Base-by-base conservation (phyloP, 2,329 filamentous ascomycete species). In the Phyllosticta citriasiana region DNA sequence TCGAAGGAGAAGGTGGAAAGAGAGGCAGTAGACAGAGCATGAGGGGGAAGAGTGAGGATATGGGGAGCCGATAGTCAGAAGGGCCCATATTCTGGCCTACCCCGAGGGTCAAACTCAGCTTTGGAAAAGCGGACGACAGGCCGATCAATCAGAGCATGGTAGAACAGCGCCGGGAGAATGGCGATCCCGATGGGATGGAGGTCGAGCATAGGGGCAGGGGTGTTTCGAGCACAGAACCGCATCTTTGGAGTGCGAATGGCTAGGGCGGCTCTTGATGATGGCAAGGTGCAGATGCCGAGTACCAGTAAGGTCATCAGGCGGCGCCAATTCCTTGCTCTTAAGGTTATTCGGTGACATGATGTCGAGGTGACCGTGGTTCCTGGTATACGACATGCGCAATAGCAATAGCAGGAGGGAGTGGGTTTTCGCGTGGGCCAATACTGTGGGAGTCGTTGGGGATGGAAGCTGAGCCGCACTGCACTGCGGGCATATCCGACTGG, bases 121-220 rank as follows among this genome's bases (percentile, higher is more conserved):
- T 55, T 60, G 53, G 58, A 50, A 51, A 60, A 47, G 51, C 58
- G 58, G 53, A 60, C 35, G 53, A 51, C 57, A 30, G 30, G 57
- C 52, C 57, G 52, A 40, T 40, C 33, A 40, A 40, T 40, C 33
- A 40, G 33, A 40, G 33, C 33, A 40, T 40, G 33, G 33, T 40
- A 40, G 33, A 40, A 40, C 33, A 40, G 33, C 10, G 33, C 33
- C 33, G 33, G 33, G 33, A 40, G 33, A 40, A 40, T 40, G 33
- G 33, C 6, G 33, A 40, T 40, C 33, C 33, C 33, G 33, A 9
- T 40, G 14, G 33, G 33, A 40, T 40, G 2, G 33, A 40, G 33
- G 33, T 40, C 33, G 33, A 40, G 33, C 33, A 40, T 9, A 40
- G 33, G 33, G 33, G 33, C 33, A 40, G 33, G 33, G 33, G 33